These are phyloP conservation scores for Leptosphaerulina australis DNA, from an alignment of 2,329 filamentous ascomycete species.

Conservation along the genomic window DNA sequence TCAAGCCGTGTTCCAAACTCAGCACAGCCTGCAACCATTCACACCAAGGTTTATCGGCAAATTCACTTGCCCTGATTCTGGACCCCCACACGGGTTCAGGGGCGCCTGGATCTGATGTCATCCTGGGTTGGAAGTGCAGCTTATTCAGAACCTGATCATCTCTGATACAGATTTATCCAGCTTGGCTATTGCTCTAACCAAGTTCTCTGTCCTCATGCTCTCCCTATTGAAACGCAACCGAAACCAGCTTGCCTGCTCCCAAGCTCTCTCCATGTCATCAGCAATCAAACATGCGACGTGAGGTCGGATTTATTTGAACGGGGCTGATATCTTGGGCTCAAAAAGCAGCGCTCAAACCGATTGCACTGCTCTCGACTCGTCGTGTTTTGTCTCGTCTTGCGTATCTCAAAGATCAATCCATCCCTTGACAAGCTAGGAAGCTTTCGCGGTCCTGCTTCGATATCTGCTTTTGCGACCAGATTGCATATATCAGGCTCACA, in stretches of 20 bases:
- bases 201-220: background rate
- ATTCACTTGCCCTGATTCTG: conserved; percentile 11
- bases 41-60: conserved; percentile 1
- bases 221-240: background rate
- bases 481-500: background rate
- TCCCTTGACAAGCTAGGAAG: background rate
- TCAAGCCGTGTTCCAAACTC: conserved; percentile 15
- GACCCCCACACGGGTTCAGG: conserved; percentile 12
- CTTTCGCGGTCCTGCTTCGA: background rate
- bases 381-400: background rate
- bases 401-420: background rate
- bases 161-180: conserved; percentile 4
- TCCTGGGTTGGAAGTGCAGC: background rate
- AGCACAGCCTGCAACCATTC: conserved; percentile 10
- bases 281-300: background rate
- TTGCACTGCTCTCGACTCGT: background rate
- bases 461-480: background rate
- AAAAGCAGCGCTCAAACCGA: background rate
- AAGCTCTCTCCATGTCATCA: background rate
- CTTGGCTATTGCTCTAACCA: background rate
- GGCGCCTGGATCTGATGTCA: conserved; percentile 15
- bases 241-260: background rate
- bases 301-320: too few species aligned
- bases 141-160: background rate
- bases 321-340: too few species aligned